Percentiles rank a stretch among this genome's conserved stretches.
Evolutionary conservation across 805 yeast species (phyloP).

Genomic region (Yarrowia yakushimensis): DNA sequence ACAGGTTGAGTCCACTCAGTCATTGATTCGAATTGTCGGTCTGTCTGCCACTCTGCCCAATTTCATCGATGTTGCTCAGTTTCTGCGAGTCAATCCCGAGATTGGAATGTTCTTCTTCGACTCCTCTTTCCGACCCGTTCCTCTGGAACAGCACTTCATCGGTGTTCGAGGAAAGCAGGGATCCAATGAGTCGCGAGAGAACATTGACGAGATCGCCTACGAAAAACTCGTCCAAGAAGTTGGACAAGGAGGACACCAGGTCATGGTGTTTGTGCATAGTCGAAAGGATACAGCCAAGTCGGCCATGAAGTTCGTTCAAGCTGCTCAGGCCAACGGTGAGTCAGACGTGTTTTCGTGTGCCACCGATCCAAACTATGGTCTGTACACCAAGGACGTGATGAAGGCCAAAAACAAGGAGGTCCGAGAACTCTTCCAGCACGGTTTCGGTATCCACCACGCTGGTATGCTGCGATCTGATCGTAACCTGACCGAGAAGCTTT

Average conservation of each 20-base stretch:
- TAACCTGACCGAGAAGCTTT: constrained; percentile 83
- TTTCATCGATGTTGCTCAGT: constrained; percentile 89
- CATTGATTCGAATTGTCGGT: constrained; percentile 91
- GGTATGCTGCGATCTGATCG: constrained; percentile 93
- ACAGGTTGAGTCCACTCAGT: constrained; percentile 91
- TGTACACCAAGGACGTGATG: constrained; percentile 58
- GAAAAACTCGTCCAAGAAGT: constrained; percentile 69
- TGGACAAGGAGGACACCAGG: constrained; percentile 65
- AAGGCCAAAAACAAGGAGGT: constrained; percentile 70
- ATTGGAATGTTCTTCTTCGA: constrained; percentile 95
- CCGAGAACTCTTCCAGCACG: constrained; percentile 71
- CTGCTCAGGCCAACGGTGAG: constrained; percentile 64
- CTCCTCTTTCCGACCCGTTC: constrained; percentile 88
- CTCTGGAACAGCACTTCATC: constrained; percentile 78
- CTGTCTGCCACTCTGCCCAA: constrained; percentile 92
- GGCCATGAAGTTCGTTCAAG: constrained; percentile 63
- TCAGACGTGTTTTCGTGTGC: constrained; percentile 56
- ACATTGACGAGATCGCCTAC: constrained; percentile 71
- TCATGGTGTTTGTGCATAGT: constrained; percentile 95
- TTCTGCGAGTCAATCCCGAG: constrained; percentile 76
- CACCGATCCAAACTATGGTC: constrained; percentile 37
- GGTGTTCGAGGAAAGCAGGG: constrained; percentile 90
- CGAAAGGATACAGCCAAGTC: constrained; percentile 88
- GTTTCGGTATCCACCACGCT: constrained; percentile 95
- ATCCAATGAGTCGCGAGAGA: constrained; percentile 60